Percentiles rank a stretch among this genome's conserved stretches.
These are phyloP conservation scores for Herpotrichia juniperi DNA, from an alignment of 2,329 filamentous ascomycete genomes.

Conservation along the genomic window DNA sequence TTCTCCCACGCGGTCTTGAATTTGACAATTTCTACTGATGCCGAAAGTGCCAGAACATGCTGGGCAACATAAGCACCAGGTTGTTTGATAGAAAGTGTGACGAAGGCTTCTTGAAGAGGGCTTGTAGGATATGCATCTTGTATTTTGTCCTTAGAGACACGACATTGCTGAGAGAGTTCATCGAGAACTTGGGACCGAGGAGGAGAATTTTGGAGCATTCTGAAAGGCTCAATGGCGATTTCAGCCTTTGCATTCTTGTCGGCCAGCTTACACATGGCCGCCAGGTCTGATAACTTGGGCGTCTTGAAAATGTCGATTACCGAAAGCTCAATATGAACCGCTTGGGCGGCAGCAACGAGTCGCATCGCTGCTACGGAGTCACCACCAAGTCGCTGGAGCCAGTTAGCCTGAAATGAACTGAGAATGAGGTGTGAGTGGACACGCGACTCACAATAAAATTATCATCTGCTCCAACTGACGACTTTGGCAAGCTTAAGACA, in stretches of 20 bases:
- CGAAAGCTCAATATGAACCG: conserved; percentile 32
- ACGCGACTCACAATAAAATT: conserved; percentile 32
- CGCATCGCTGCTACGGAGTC: conserved; percentile 40
- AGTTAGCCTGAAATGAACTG: conserved; percentile 9
- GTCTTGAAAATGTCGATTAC: conserved; percentile 39
- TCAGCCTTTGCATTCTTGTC: conserved; percentile 8
- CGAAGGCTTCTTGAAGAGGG: conserved; percentile 52
- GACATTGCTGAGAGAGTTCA: conserved; percentile 32
- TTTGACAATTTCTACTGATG: conserved; percentile 45
- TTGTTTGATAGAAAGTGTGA: conserved; percentile 56
- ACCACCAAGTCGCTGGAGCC: conserved; percentile 44
- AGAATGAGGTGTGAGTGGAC: background rate
- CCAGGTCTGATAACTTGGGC: conserved; percentile 38
- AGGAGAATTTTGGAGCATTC: conserved; percentile 19
- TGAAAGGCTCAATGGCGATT: conserved; percentile 27
- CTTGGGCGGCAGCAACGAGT: conserved; percentile 34
- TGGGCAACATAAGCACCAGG: conserved; percentile 57
- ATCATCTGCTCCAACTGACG: conserved; percentile 39
- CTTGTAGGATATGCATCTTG: conserved; percentile 51
- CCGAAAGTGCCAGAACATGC: conserved; percentile 49
- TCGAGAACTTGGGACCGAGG: conserved; percentile 18
- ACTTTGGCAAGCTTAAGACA: conserved; percentile 30
- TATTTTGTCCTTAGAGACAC: conserved; percentile 26
- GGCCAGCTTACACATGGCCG: conserved; percentile 23
- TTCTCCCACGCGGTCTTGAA: conserved; percentile 57